Conservation (phyloP, 1,284 basidiomycete species). For the Neolentinus lepideus region DNA sequence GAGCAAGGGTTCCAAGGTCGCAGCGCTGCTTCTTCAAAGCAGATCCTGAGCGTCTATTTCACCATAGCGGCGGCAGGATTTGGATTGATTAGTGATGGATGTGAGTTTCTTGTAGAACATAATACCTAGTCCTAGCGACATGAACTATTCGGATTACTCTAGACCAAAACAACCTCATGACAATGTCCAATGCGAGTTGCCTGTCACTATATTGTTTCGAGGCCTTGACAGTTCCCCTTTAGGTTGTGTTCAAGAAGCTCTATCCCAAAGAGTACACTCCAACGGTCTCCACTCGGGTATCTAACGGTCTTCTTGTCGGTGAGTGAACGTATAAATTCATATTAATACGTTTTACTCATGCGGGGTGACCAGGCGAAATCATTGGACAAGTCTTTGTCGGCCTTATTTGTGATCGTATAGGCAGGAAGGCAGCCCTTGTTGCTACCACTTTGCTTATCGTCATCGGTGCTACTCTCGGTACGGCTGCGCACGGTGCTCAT, state of each 20-base stretch:
- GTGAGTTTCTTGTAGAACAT: constrained; percentile 28
- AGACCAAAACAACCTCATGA: constrained; percentile 70
- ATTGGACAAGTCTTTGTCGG: constrained; percentile 67
- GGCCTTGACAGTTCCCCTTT: constrained; percentile 1
- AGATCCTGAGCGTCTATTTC: constrained; percentile 47
- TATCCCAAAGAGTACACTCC: constrained; percentile 57
- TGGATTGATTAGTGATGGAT: constrained; percentile 66
- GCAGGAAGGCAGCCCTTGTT: constrained; percentile 67
- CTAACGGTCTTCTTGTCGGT: constrained; percentile 71
- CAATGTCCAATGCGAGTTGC: constrained; percentile 47
- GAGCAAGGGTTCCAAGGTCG: not conserved
- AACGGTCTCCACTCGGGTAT: constrained; percentile 59
- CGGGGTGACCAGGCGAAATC: constrained; percentile 40
- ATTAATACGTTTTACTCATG: constrained; percentile 9
- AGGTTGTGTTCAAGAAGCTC: constrained; percentile 58
- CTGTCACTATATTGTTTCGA: constrained; percentile 1
- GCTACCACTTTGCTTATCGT: constrained; percentile 66
- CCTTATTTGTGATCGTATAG: constrained; percentile 63
- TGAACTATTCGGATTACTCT: not conserved
- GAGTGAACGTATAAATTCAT: constrained; percentile 17
- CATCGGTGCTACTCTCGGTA: constrained; percentile 63
- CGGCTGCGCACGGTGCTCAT: constrained; percentile 60
- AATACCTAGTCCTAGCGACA: not conserved
- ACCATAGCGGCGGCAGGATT: constrained; percentile 59
- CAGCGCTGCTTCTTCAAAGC: constrained; percentile 17